Base-by-base conservation (phyloP, 148 eudicot species). In the Arbutus unedo region DNA sequence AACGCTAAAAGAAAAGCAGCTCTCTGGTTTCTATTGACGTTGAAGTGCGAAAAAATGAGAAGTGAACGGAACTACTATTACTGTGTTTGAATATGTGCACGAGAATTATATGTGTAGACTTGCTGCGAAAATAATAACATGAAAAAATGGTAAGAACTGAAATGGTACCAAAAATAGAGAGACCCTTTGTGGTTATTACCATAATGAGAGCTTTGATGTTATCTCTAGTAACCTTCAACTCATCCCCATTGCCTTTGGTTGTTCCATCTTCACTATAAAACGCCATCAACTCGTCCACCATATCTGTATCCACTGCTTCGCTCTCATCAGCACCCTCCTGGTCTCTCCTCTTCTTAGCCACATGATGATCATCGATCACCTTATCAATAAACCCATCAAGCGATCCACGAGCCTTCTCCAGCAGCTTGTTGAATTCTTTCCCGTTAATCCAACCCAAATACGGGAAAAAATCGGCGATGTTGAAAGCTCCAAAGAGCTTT, bases 151-250 rank as follows among this genome's bases (percentile, higher is more conserved):
- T 0, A 5, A 57, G 4, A n/a, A n/a, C n/a, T n/a, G n/a, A n/a
- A n/a, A n/a, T n/a, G n/a, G n/a, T n/a, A n/a, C n/a, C n/a, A n/a
- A n/a, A n/a, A n/a, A n/a, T n/a, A n/a, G 11, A 14, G 18, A 57
- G 5, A 14, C 0, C 62, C 18, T 4, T 57, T 57, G 5, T 18
- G 21, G n/a, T 60, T 43, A 49, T 83, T 89, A 95, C 99, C 99
- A 96, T 96, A 84, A 96, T 94, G 74, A 96, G 94, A 21, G 94
- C 99, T 87, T 96, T 94, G 84, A 94, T 96, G 67, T 96, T 93
- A 76, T 93, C 91, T 82, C 93, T 90, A 0, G 97, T 93, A 57
- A 96, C 87, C 31, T 93, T 96, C 62, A 93, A 76, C 87, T 94
- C 97, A 7, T 92, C 95, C 0, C 94, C 2, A 19, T 80, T 11